A percentile compares a stretch with the other conserved stretches of the same genome.
Conservation (phyloP, 2,329 filamentous ascomycete genomes). For the Phaeosphaeria sp. region DNA sequence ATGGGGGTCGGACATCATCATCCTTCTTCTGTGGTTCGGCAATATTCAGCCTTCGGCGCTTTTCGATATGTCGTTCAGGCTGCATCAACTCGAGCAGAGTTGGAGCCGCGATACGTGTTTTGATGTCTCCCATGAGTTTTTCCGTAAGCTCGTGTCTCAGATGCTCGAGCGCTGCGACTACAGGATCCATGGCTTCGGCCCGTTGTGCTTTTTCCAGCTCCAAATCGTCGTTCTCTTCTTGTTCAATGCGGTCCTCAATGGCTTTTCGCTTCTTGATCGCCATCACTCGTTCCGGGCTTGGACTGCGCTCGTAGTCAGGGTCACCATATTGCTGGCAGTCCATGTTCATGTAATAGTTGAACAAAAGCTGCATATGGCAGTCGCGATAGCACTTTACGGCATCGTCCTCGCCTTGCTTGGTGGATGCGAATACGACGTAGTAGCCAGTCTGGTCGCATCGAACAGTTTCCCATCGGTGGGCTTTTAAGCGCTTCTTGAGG, state of each 20-base stretch:
- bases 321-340: slow-evolving; percentile 76
- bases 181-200: slow-evolving; percentile 89
- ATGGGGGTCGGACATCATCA: slow-evolving; percentile 63
- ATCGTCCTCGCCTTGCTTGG: slow-evolving; percentile 76
- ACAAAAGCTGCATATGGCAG: slow-evolving; percentile 82
- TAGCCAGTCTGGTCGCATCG: slow-evolving; percentile 86
- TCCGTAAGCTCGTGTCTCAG: slow-evolving; percentile 82
- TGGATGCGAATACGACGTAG: slow-evolving; percentile 88
- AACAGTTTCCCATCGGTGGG: slow-evolving; percentile 81
- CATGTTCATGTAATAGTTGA: slow-evolving; percentile 94
- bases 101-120: slow-evolving; percentile 83
- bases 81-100: slow-evolving; percentile 82
- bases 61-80: slow-evolving; percentile 79
- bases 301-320: slow-evolving; percentile 65
- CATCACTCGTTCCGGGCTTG: slow-evolving; percentile 58
- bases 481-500: slow-evolving; percentile 86
- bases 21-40: slow-evolving; percentile 67
- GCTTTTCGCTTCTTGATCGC: slow-evolving; percentile 64
- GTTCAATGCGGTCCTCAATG: slow-evolving; percentile 70
- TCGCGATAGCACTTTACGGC: slow-evolving; percentile 79
- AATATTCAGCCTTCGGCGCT: slow-evolving; percentile 80
- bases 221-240: slow-evolving; percentile 80
- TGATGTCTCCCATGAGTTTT: slow-evolving; percentile 87
- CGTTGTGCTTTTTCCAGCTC: slow-evolving; percentile 90
- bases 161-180: slow-evolving; percentile 79